These are phyloP conservation scores for Canna indica DNA, from an alignment of 176 grass and related monocot species.

Conservation along the genomic window DNA sequence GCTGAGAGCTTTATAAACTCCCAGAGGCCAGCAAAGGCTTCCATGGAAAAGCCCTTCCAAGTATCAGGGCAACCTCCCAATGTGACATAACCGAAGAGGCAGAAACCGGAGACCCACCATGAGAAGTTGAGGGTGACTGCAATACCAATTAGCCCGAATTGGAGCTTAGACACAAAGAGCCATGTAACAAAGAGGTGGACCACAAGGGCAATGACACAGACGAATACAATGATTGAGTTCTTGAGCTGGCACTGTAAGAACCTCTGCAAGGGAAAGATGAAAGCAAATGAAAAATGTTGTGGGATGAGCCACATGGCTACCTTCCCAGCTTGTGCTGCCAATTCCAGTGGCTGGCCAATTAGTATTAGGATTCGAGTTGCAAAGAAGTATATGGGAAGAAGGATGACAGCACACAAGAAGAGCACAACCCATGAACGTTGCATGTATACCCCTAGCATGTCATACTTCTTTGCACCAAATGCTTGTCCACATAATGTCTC, in stretches of 20 bases:
- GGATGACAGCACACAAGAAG: slow-evolving; percentile 47
- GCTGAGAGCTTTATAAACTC: slow-evolving; percentile 73
- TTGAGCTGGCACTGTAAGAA: slow-evolving; percentile 94
- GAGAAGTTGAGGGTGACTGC: slow-evolving; percentile 88
- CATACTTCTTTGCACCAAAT: slow-evolving; percentile 54
- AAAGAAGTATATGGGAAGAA: slow-evolving; percentile 76
- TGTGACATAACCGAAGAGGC: slow-evolving; percentile 42
- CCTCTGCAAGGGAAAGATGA: slow-evolving; percentile 75
- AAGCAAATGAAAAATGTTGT: slow-evolving; percentile 76
- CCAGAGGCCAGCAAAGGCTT: slow-evolving; percentile 64
- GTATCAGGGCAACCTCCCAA: slow-evolving; percentile 63
- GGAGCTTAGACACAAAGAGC: slow-evolving; percentile 45
- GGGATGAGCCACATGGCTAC: slow-evolving; percentile 83
- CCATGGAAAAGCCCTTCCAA: slow-evolving; percentile 72
- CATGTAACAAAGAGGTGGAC: slow-evolving; percentile 62
- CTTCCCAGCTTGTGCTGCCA: slow-evolving; percentile 44
- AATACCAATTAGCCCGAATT: slow-evolving; percentile 54
- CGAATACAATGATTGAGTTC: slow-evolving; percentile 45
- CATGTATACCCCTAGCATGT: slow-evolving; percentile 93
- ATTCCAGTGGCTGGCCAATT: slow-evolving; percentile 51
- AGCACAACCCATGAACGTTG: slow-evolving; percentile 87
- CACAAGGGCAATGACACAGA: slow-evolving; percentile 29
- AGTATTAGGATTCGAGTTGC: slow-evolving; percentile 56
- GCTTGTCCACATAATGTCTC: slow-evolving; percentile 43
- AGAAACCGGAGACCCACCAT: slow-evolving; percentile 48